These are phyloP conservation scores for Wickerhamiella nectarea DNA, from an alignment of 805 yeast species.

Conservation along the genomic window DNA sequence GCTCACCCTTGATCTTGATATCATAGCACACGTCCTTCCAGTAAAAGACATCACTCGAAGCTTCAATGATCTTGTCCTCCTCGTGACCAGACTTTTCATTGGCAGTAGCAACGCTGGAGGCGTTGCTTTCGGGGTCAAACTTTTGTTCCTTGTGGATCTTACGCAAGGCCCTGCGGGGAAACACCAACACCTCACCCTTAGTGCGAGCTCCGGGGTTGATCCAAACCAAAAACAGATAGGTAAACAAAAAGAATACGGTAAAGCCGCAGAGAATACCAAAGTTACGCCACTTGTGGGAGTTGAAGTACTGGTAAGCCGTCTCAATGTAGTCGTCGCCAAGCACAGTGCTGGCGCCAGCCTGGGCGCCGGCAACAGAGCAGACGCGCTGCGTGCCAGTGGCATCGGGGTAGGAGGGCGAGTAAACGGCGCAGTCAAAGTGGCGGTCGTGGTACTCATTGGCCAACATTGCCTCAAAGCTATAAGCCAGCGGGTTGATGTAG, in stretches of 20 bases:
- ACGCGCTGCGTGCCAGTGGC: conserved; percentile 31
- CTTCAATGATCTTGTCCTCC: conserved; percentile 21
- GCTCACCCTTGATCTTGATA: conserved; percentile 33
- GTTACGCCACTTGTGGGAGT: conserved; percentile 65
- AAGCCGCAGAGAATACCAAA: conserved; percentile 52
- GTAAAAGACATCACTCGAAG: conserved; percentile 37
- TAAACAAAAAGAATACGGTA: conserved; percentile 29
- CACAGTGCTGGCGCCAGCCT: conserved; percentile 39
- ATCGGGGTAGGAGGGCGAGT: conserved; percentile 42
- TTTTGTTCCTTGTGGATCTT: conserved; percentile 8
- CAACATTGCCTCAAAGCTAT: conserved; percentile 42
- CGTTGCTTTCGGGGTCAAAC: background rate
- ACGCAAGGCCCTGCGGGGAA: conserved; percentile 16
- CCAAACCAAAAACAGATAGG: conserved; percentile 25
- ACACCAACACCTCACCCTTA: conserved; percentile 24
- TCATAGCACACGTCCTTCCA: conserved; percentile 52
- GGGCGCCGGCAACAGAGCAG: conserved; percentile 50
- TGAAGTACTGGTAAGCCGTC: conserved; percentile 37
- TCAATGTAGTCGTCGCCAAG: conserved; percentile 46
- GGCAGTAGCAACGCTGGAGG: conserved; percentile 13
- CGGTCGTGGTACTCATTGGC: conserved; percentile 50
- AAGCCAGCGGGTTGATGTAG: conserved; percentile 43
- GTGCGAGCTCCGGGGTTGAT: conserved; percentile 24
- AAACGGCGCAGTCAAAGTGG: conserved; percentile 38
- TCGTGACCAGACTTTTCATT: conserved; percentile 22